Evolutionary conservation across 306 rosid species (phyloP).

Genomic region (Psophocarpus tetragonolobus): DNA sequence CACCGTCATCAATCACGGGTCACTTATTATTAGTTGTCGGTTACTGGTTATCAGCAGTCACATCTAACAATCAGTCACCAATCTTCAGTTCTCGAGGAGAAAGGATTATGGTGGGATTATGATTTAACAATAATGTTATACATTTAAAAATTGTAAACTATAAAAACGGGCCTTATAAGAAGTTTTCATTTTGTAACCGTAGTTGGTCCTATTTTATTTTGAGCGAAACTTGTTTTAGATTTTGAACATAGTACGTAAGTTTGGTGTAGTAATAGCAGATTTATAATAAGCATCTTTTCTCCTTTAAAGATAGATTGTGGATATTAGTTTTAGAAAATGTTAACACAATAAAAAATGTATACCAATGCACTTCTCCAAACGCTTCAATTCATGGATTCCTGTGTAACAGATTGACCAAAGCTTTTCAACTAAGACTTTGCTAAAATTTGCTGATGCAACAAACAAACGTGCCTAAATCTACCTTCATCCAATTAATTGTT

Average conservation of each 20-base stretch:
- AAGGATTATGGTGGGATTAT: too few relatives aligned
- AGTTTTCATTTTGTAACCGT: neutral
- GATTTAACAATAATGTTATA: too few relatives aligned
- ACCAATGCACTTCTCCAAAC: neutral
- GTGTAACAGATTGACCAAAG: neutral
- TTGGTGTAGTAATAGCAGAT: neutral
- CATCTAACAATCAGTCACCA: too few relatives aligned
- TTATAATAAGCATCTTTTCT: neutral
- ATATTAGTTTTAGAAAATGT: neutral
- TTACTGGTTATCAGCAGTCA: too few relatives aligned
- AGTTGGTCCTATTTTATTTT: neutral
- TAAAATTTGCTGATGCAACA: constrained; percentile 11
- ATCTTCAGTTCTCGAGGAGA: too few relatives aligned
- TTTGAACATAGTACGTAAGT: neutral
- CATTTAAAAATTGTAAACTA: too few relatives aligned
- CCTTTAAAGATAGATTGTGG: neutral
- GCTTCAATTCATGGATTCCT: neutral
- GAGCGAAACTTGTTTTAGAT: neutral
- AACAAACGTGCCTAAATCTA: neutral
- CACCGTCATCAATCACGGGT: too few relatives aligned
- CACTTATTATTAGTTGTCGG: too few relatives aligned
- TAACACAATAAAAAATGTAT: neutral
- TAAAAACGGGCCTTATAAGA: too few relatives aligned
- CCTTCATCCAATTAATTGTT: neutral
- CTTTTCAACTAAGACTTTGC: neutral